A percentile compares a stretch with the other conserved stretches of the same genome.
Evolutionary conservation across 345 rosid genomes (phyloP).

Genomic region (Streptanthus diversifolius): DNA sequence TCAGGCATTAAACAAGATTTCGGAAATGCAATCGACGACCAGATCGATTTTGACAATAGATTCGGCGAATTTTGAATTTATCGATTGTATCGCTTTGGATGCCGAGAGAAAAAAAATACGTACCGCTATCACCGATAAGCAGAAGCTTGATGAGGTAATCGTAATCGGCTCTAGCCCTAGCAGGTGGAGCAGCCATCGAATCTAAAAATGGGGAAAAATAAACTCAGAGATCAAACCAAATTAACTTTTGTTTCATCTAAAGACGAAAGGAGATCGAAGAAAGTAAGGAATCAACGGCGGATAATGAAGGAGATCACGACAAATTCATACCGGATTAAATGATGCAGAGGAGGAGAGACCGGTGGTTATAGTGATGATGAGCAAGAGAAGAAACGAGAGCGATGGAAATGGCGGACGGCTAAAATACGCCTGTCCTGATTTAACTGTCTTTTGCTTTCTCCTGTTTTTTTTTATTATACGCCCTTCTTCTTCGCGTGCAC

Average conservation of each 20-base stretch:
- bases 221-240: conserved; percentile 14
- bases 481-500: conserved; percentile 33
- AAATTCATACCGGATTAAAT: conserved; percentile 24
- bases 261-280: conserved; percentile 5
- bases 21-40: not conserved
- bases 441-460: not conserved
- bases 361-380: conserved; percentile 17
- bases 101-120: not conserved
- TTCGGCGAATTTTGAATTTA: not conserved
- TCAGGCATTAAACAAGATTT: not conserved
- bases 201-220: not conserved
- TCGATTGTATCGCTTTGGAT: conserved; percentile 12
- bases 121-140: conserved; percentile 74
- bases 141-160: conserved; percentile 73
- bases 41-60: not conserved
- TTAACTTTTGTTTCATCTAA: not conserved
- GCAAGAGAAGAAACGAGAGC: conserved; percentile 18
- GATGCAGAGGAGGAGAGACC: conserved; percentile 5
- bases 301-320: not conserved
- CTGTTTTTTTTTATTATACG: not conserved
- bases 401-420: conserved; percentile 34
- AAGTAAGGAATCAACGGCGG: not conserved
- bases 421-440: conserved; percentile 31
- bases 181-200: conserved; percentile 70
- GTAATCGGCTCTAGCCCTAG: conserved; percentile 76